Conservation (phyloP, 352 stramenopile genomes). For the Phytopythium mirpurense region DNA sequence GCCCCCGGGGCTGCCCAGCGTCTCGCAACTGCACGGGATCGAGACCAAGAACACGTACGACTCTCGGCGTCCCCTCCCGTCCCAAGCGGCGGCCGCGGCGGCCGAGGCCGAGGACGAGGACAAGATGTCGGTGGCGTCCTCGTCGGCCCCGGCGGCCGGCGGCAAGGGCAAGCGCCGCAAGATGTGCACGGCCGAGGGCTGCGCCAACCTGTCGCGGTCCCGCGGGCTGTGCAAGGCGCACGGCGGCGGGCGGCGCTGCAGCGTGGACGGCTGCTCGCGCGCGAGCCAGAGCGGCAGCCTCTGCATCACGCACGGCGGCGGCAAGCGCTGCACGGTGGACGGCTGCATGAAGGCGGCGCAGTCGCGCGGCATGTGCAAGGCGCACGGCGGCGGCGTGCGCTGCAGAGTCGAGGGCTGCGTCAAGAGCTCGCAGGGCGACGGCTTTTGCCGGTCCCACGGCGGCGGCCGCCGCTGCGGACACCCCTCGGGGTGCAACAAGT, state of each 20-base stretch:
- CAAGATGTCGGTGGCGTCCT: slow-evolving; percentile 11
- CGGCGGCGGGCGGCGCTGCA: slow-evolving; percentile 68
- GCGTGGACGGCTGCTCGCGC: slow-evolving; percentile 70
- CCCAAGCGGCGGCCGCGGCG: too few species aligned
- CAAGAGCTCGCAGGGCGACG: slow-evolving; percentile 79
- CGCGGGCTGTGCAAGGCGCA: slow-evolving; percentile 77
- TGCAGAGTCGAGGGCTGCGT: slow-evolving; percentile 77
- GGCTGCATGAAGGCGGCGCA: slow-evolving; percentile 76
- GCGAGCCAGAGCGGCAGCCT: slow-evolving; percentile 76
- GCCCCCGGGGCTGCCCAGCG: too few species aligned
- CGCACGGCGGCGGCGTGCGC: slow-evolving; percentile 73
- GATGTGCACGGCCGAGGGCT: slow-evolving; percentile 75
- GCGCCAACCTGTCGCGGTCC: slow-evolving; percentile 71
- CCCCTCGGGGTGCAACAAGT: slow-evolving; percentile 67
- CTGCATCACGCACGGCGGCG: slow-evolving; percentile 79
- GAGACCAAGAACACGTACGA: slow-evolving; percentile 6
- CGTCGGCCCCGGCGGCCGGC: slow-evolving; percentile 9
- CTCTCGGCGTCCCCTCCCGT: too few species aligned
- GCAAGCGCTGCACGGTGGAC: slow-evolving; percentile 79
- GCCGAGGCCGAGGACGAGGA: slow-evolving; percentile 16
- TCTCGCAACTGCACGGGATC: slow-evolving; percentile 4
- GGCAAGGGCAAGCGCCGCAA: slow-evolving; percentile 70
- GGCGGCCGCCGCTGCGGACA: slow-evolving; percentile 69
- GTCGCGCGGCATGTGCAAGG: slow-evolving; percentile 81
- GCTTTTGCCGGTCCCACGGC: slow-evolving; percentile 79